phyloP scores from a whole-genome alignment of 2,329 filamentous ascomycete genomes.

The Lojkania enalia region DNA sequence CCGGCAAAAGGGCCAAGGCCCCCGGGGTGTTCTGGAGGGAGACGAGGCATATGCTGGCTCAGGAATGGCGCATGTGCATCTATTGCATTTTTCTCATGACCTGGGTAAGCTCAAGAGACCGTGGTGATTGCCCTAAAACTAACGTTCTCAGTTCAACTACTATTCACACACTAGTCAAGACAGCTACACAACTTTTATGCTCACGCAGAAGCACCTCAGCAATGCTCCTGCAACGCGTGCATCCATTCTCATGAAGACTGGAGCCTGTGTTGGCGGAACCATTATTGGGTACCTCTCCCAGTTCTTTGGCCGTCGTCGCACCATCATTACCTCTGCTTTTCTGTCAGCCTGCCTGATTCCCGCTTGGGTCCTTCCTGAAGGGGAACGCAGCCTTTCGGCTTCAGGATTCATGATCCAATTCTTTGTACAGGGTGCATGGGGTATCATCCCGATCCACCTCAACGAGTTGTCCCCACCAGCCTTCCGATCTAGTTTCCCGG shows the following conservation, averaged over 20 bases:
- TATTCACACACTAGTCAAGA: slow-evolving; percentile 82
- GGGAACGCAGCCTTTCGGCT: slow-evolving; percentile 62
- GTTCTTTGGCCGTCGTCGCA: slow-evolving; percentile 71
- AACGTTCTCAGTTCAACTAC: slow-evolving; percentile 53
- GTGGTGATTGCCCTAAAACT: slow-evolving; percentile 1
- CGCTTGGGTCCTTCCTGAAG: slow-evolving; percentile 69
- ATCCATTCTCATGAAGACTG: slow-evolving; percentile 79
- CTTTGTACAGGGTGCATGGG: slow-evolving; percentile 51
- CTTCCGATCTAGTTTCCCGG: slow-evolving; percentile 72
- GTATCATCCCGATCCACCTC: slow-evolving; percentile 64
- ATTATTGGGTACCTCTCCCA: slow-evolving; percentile 76
- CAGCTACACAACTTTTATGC: slow-evolving; percentile 80
- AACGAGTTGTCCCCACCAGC: slow-evolving; percentile 73
- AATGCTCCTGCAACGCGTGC: slow-evolving; percentile 69
- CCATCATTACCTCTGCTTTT: slow-evolving; percentile 64
- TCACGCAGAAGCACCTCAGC: slow-evolving; percentile 68
- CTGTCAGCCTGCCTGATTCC: slow-evolving; percentile 67
- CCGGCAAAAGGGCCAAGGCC: slow-evolving; percentile 55
- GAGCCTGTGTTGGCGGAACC: slow-evolving; percentile 73
- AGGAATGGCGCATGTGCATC: slow-evolving; percentile 76
- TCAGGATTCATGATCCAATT: slow-evolving; percentile 70
- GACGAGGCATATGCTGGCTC: slow-evolving; percentile 66
- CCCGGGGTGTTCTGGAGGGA: slow-evolving; percentile 67
- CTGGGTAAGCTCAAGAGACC: slow-evolving; percentile 49
- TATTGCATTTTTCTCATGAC: slow-evolving; percentile 81